Conservation (phyloP, 768 basidiomycete genomes). For the Agrocybe pediades region DNA sequence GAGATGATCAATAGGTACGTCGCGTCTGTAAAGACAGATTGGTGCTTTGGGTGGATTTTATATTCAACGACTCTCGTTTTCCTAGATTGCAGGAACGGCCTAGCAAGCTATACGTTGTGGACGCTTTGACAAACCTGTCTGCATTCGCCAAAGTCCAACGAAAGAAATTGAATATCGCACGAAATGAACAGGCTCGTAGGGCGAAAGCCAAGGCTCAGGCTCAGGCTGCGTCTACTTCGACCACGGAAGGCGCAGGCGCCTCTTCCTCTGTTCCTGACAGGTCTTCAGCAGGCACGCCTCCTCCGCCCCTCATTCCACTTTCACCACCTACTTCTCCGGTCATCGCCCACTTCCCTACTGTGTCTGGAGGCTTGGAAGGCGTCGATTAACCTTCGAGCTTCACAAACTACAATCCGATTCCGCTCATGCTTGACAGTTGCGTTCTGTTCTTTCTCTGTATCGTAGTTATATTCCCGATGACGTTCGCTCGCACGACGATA, state of each 20-base stretch:
- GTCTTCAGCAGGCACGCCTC: background rate
- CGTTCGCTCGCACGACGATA: too few species aligned
- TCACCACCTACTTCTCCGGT: slow-evolving; percentile 9
- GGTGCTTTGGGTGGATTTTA: background rate
- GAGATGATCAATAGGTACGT: slow-evolving; percentile 58
- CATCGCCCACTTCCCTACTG: slow-evolving; percentile 7
- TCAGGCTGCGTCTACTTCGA: slow-evolving; percentile 13
- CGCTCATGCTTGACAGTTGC: background rate
- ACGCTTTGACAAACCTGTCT: slow-evolving; percentile 50
- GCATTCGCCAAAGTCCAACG: slow-evolving; percentile 53
- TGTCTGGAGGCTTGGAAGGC: slow-evolving; percentile 23
- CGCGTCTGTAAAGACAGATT: background rate
- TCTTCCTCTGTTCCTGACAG: background rate
- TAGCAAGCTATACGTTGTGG: slow-evolving; percentile 51
- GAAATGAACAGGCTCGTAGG: slow-evolving; percentile 14
- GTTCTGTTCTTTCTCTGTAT: background rate
- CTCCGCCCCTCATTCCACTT: background rate
- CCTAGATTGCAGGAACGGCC: slow-evolving; percentile 55
- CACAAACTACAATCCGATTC: background rate
- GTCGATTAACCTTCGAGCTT: slow-evolving; percentile 20
- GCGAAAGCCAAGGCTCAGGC: slow-evolving; percentile 21
- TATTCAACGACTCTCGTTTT: background rate
- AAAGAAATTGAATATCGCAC: slow-evolving; percentile 32
- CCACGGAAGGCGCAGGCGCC: background rate
- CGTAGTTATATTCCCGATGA: too few species aligned